phyloP scores from a whole-genome alignment of 305 asterid species.

The Rubia peregrina region DNA sequence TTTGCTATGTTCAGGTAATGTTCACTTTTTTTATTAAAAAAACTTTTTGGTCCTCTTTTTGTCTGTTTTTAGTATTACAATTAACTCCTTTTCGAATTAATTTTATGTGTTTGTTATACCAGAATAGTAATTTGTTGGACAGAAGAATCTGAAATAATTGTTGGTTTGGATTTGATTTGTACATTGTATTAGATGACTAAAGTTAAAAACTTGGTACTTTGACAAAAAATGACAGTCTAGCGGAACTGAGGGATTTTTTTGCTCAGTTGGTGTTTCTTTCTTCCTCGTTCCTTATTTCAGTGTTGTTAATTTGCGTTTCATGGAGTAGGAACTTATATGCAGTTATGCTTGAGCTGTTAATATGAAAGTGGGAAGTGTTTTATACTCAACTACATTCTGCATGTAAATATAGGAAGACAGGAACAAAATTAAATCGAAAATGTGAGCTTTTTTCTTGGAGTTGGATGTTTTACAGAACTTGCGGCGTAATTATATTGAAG shows the following conservation, averaged over 20 bases:
- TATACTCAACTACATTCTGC: no score
- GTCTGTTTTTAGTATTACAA: background rate
- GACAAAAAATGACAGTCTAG: no score
- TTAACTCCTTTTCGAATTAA: no score
- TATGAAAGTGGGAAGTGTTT: background rate
- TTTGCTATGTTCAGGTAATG: slow-evolving; percentile 66
- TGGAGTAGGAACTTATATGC: background rate
- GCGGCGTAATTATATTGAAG: background rate
- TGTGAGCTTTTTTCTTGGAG: no score
- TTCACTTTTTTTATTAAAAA: no score
- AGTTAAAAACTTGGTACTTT: no score
- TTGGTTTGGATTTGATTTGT: background rate
- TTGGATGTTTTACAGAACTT: background rate
- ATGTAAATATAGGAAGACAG: no score
- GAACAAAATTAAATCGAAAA: no score
- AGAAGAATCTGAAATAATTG: background rate
- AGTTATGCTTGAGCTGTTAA: background rate
- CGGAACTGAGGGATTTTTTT: no score
- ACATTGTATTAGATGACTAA: background rate
- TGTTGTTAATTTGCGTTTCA: background rate
- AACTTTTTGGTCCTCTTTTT: no score
- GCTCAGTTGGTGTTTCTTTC: background rate
- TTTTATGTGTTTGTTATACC: background rate
- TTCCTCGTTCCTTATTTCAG: background rate
- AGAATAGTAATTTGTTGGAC: background rate